phyloP scores from a whole-genome alignment of 108 stramenopile genomes.

The Fragilariopsis cylindrus region DNA sequence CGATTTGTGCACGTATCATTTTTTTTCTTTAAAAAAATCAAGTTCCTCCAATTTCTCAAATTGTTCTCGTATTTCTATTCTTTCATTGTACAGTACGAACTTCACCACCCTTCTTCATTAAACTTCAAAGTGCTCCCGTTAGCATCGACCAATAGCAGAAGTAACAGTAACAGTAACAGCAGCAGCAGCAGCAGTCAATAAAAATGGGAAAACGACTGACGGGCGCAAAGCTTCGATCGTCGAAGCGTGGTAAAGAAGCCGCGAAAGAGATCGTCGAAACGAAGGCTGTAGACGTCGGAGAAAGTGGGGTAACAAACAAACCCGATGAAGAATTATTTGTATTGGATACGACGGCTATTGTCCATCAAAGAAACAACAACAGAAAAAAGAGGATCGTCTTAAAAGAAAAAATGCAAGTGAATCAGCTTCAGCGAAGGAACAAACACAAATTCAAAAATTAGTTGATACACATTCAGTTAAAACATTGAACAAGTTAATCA shows the following conservation, averaged over 20 bases:
- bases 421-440: conserved; percentile 48
- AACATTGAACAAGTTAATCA: conserved; percentile 41
- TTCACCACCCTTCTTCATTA: neutral
- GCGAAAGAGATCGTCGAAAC: conserved; percentile 52
- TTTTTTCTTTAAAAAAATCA: neutral
- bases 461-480: conserved; percentile 43
- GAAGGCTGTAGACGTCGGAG: conserved; percentile 47
- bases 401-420: conserved; percentile 34
- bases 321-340: conserved; percentile 78
- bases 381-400: conserved; percentile 18
- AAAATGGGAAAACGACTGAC: conserved; percentile 71
- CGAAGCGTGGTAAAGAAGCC: conserved; percentile 57
- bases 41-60: neutral
- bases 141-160: neutral
- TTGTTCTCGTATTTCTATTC: neutral
- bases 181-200: conserved; percentile 3
- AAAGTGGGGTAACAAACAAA: conserved; percentile 41
- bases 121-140: neutral
- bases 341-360: conserved; percentile 58
- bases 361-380: conserved; percentile 26
- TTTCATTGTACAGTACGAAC: neutral
- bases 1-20: neutral
- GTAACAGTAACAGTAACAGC: neutral
- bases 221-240: conserved; percentile 62
- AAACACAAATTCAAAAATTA: conserved; percentile 54